These are phyloP conservation scores for Lithospermum erythrorhizon DNA, from an alignment of 257 asterid species.

Conservation along the genomic window DNA sequence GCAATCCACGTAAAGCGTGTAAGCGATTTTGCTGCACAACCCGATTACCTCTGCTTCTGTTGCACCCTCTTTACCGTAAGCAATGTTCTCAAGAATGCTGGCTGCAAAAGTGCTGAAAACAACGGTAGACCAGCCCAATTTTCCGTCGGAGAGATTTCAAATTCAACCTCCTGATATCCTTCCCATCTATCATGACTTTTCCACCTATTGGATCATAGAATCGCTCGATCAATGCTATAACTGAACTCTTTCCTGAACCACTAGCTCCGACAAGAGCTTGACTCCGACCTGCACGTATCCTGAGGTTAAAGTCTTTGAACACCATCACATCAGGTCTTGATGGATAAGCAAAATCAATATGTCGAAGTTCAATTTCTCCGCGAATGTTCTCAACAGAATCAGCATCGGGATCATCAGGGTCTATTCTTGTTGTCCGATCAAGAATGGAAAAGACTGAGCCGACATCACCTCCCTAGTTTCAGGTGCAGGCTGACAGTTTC, in stretches of 20 bases:
- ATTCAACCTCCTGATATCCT: conserved; percentile 68
- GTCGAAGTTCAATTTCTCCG: conserved; percentile 89
- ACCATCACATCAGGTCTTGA: conserved; percentile 79
- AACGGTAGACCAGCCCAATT: conserved; percentile 84
- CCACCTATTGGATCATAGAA: conserved; percentile 81
- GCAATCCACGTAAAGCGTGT: conserved; percentile 71
- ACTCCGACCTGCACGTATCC: conserved; percentile 94
- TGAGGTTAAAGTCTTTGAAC: conserved; percentile 66
- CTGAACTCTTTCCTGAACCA: conserved; percentile 93
- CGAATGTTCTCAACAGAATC: conserved; percentile 63
- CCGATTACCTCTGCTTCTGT: conserved; percentile 78
- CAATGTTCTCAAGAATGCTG: conserved; percentile 82
- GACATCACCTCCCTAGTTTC: conserved; percentile 91
- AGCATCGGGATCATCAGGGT: conserved; percentile 78
- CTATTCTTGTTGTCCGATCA: conserved; percentile 70
- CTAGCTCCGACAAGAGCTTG: conserved; percentile 98
- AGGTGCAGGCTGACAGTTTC: conserved; percentile 97
- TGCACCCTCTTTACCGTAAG: conserved; percentile 87
- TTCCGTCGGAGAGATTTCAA: conserved; percentile 62
- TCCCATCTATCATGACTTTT: conserved; percentile 90
- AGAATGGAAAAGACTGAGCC: conserved; percentile 85
- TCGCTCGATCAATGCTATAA: conserved; percentile 67
- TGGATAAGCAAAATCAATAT: conserved; percentile 87
- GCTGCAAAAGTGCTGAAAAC: conserved; percentile 78
- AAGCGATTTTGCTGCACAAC: conserved; percentile 82